A percentile compares a stretch with the other conserved stretches of the same genome.
These are phyloP conservation scores for Parachlorella kessleri DNA, from an alignment of 139 green algal species.

Conservation along the genomic window DNA sequence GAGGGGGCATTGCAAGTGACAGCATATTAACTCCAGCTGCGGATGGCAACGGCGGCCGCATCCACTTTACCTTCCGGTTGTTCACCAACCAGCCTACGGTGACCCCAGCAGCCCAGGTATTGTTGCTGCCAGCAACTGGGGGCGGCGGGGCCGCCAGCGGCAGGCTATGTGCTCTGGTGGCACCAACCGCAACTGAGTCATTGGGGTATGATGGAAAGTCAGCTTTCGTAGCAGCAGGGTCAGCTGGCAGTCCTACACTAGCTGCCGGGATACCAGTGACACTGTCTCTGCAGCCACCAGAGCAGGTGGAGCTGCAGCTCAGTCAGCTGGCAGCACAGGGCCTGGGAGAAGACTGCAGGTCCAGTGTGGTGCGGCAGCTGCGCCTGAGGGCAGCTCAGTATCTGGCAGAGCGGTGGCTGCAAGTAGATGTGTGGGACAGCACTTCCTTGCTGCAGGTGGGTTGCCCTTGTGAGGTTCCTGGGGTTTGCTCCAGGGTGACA, in stretches of 20 bases:
- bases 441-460: slow-evolving; percentile 11
- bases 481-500: no score
- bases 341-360: neutral
- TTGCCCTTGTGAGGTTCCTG: no score
- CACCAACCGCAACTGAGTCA: no score
- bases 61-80: slow-evolving; percentile 9
- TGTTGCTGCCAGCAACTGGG: neutral
- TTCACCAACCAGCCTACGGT: neutral
- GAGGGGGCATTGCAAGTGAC: neutral
- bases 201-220: no score
- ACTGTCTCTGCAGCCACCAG: slow-evolving; percentile 16
- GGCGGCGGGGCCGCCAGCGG: neutral
- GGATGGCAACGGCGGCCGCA: neutral
- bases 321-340: neutral
- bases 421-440: slow-evolving; percentile 29
- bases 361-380: slow-evolving; percentile 7
- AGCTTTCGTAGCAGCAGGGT: no score
- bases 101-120: slow-evolving; percentile 10
- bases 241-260: neutral
- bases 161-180: slow-evolving; percentile 20
- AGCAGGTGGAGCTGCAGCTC: slow-evolving; percentile 7
- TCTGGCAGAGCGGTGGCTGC: slow-evolving; percentile 11
- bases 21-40: neutral
- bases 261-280: slow-evolving; percentile 1
- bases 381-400: slow-evolving; percentile 5